These are phyloP conservation scores for Aspergillus vadensis DNA, from an alignment of 2,329 filamentous ascomycete species.

Conservation along the genomic window DNA sequence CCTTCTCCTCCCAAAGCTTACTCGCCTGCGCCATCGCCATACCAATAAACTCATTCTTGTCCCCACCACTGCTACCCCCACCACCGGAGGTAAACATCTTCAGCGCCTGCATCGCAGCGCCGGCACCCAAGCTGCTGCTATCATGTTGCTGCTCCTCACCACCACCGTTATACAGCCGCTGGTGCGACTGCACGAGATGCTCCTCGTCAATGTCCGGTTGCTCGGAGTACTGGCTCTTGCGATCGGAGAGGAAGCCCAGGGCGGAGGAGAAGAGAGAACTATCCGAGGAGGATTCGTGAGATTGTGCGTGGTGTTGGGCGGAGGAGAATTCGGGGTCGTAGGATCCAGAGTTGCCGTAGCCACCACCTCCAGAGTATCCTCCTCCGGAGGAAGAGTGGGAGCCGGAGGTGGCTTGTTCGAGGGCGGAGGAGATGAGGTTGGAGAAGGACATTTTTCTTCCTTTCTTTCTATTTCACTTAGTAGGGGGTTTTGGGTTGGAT, in stretches of 20 bases:
- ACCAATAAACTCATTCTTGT: slow-evolving; percentile 78
- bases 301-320: slow-evolving; percentile 57
- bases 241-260: slow-evolving; percentile 53
- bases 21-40: slow-evolving; percentile 86
- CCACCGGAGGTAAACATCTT: slow-evolving; percentile 72
- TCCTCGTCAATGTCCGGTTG: slow-evolving; percentile 60
- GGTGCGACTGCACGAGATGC: slow-evolving; percentile 72
- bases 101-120: slow-evolving; percentile 60
- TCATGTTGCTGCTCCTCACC: slow-evolving; percentile 41
- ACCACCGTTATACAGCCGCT: slow-evolving; percentile 66
- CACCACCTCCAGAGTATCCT: no score
- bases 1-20: slow-evolving; percentile 70
- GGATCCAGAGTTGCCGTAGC: background rate
- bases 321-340: slow-evolving; percentile 52
- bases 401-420: slow-evolving; percentile 16
- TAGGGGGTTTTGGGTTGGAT: no score
- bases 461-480: no score
- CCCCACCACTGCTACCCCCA: slow-evolving; percentile 39
- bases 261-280: slow-evolving; percentile 60
- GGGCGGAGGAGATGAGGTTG: slow-evolving; percentile 19
- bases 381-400: background rate
- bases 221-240: slow-evolving; percentile 55
- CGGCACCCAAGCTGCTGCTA: slow-evolving; percentile 44
- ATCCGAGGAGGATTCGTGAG: slow-evolving; percentile 54
- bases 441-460: slow-evolving; percentile 18